Percentiles rank a stretch among this genome's conserved stretches.
Conservation (phyloP, 306 rosid species). For the Trichosanthes truncata region DNA sequence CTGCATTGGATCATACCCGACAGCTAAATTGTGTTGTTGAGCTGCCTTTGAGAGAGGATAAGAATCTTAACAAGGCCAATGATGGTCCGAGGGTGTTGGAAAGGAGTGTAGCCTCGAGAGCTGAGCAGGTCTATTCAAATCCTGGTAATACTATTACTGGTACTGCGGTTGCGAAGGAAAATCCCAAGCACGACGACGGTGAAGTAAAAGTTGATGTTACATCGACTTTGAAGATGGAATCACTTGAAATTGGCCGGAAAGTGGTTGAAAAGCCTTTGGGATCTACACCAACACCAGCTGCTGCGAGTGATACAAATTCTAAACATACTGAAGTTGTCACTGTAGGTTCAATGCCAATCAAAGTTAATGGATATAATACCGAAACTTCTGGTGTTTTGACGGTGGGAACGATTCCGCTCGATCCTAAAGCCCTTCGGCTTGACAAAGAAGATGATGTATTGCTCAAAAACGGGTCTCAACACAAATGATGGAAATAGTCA, state of each 20-base stretch:
- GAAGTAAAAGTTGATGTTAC: constrained; percentile 24
- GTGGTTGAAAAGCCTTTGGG: constrained; percentile 28
- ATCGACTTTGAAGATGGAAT: constrained; percentile 53
- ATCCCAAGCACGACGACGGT: constrained; percentile 13
- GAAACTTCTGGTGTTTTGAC: constrained; percentile 44
- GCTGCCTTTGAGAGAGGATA: constrained; percentile 23
- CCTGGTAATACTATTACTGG: neutral
- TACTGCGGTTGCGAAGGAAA: constrained; percentile 18
- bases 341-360: constrained; percentile 65
- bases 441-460: constrained; percentile 28
- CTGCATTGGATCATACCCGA: constrained; percentile 38
- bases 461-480: neutral
- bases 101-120: constrained; percentile 17
- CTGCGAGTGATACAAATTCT: constrained; percentile 15
- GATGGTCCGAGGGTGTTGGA: constrained; percentile 21
- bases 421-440: constrained; percentile 40
- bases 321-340: constrained; percentile 39
- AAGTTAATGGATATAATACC: constrained; percentile 40
- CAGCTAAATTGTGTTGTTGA: constrained; percentile 42
- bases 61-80: constrained; percentile 19
- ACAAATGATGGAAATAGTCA: neutral
- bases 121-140: constrained; percentile 26
- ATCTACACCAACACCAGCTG: neutral
- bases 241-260: constrained; percentile 44
- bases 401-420: constrained; percentile 68